Evolutionary conservation across 192 early-diverging fungal genomes (phyloP).

Genomic region (Coemansia sp.): DNA sequence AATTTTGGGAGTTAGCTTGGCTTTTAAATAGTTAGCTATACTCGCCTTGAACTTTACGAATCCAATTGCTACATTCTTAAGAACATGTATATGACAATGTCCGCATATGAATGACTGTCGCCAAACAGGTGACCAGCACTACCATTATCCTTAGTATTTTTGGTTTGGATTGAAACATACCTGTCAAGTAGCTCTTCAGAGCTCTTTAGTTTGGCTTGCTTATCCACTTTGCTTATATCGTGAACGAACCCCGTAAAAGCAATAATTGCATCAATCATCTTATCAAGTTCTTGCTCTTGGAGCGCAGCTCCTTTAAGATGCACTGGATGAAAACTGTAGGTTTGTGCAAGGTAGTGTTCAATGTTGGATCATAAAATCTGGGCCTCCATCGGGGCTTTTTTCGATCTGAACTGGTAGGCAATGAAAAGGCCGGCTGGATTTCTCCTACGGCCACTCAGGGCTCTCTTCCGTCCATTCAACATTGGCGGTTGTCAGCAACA

Average conservation of each 20-base stretch:
- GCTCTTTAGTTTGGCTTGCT: not conserved
- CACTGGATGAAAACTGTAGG: no score
- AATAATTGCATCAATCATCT: constrained; percentile 18
- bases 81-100: constrained; percentile 33
- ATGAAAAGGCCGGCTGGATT: no score
- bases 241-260: constrained; percentile 12
- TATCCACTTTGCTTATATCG: no score
- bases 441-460: no score
- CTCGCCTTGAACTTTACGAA: not conserved
- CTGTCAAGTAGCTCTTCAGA: constrained; percentile 16
- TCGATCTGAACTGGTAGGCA: no score
- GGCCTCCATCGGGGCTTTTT: no score
- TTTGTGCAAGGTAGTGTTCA: no score
- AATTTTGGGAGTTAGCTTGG: constrained; percentile 21
- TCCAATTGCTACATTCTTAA: constrained; percentile 18
- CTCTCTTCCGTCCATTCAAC: no score
- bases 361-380: no score
- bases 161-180: constrained; percentile 33
- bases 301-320: no score
- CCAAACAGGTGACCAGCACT: constrained; percentile 55
- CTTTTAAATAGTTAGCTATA: constrained; percentile 2
- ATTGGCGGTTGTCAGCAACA: no score
- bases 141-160: constrained; percentile 51
- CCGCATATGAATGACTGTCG: constrained; percentile 42
- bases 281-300: no score